These are phyloP conservation scores for Parasitella parasitica DNA, from an alignment of 371 early-diverging fungal species.

Conservation along the genomic window DNA sequence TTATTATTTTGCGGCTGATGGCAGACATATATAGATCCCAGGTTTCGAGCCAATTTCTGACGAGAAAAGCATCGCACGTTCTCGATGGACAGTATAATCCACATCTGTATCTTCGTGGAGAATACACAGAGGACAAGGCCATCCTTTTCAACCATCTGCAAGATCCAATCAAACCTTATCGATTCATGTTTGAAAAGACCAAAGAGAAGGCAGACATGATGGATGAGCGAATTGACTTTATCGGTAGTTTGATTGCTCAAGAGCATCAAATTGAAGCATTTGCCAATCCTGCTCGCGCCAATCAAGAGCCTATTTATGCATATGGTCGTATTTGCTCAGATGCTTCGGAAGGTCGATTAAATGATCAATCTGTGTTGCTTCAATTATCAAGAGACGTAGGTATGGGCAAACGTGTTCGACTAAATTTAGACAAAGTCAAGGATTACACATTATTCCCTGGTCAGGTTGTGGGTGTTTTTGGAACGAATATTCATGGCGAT, in stretches of 20 bases:
- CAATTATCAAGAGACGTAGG: conserved; percentile 77
- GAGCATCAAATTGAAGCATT: conserved; percentile 48
- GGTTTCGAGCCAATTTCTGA: conserved; percentile 14
- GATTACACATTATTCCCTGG: conserved; percentile 73
- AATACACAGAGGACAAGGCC: not conserved
- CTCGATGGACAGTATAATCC: conserved; percentile 37
- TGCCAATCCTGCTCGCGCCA: conserved; percentile 64
- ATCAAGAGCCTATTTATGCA: conserved; percentile 35
- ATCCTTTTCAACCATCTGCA: conserved; percentile 35
- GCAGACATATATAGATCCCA: not conserved
- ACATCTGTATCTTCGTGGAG: conserved; percentile 5
- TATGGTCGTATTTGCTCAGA: conserved; percentile 78
- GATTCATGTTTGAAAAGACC: conserved; percentile 89
- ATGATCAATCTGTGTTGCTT: conserved; percentile 69
- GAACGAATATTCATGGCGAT: conserved; percentile 33
- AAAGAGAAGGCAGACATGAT: conserved; percentile 68
- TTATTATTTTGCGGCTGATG: not conserved
- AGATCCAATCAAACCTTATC: conserved; percentile 62
- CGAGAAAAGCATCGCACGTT: conserved; percentile 23
- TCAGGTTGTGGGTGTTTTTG: conserved; percentile 59
- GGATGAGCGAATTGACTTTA: conserved; percentile 72
- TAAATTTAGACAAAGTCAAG: conserved; percentile 56
- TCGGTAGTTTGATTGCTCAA: conserved; percentile 55
- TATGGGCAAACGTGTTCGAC: conserved; percentile 65
- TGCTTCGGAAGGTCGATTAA: conserved; percentile 56